Base-by-base conservation (phyloP, 2,329 filamentous ascomycete genomes). In the Claviceps spartinae region DNA sequence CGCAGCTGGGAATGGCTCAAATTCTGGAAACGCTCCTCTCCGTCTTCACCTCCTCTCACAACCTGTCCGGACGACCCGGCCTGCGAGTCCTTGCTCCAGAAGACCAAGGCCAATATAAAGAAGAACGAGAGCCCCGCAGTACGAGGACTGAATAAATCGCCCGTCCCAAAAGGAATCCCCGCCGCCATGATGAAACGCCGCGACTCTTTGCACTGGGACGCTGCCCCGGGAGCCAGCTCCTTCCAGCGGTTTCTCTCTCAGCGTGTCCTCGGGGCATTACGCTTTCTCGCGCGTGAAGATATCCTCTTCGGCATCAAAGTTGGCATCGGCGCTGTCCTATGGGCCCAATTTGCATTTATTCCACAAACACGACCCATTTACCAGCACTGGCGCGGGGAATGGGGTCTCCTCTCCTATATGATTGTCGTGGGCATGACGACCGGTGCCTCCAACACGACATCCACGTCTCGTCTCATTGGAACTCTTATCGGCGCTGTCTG, bases 401-500 rank as follows among this genome's bases (percentile, higher is more conserved):
- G 93, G 93, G 93, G 93, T 22, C 75, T 98, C 2, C 68, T 98
- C 52, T 95, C 89, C 0, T 97, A 95, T 72, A 97, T 97, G 91
- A 82, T 97, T 63, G 93, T 98, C 24, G 95, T 90, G 64, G 89
- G 87, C 40, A 97, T 96, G 89, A 98, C 91, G 0, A 91, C 96
- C 22, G 93, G 93, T 30, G 89, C 93, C 7, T 88, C 89, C 24
- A 98, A 97, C 66, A 95, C 91, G 1, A 96, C 91, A 0, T 90
- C 89, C 4, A 82, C 83, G 62, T 82, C 90, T 48, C 83, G 93
- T 59, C 91, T 97, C 63, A 73, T 88, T 8, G 93, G 91, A 53
- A 98, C 91, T 1, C 75, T 88, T 37, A 74, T 94, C 40, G 93
- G 93, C 18, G 89, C 88, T 6, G 64, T 77, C 1, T 83, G 83